These are phyloP conservation scores for Coriaria nepalensis DNA, from an alignment of 306 rosid genomes.

Conservation along the genomic window DNA sequence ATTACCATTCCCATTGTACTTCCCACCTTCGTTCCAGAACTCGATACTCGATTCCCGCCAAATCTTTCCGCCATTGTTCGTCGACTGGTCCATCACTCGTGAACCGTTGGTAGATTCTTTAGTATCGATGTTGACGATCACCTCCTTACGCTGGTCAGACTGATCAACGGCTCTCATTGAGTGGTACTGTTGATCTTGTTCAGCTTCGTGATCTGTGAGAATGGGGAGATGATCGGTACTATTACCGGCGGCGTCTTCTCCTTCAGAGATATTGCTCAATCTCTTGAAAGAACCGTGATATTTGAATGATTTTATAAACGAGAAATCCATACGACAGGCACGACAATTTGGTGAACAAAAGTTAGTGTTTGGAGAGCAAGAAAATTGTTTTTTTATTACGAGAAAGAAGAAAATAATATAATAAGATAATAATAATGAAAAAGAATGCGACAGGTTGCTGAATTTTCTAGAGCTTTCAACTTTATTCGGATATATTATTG, in stretches of 20 bases:
- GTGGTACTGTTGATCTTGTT: not conserved
- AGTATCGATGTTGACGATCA: conserved; percentile 49
- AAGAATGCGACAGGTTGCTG: too few relatives aligned
- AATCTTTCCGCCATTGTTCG: conserved; percentile 8
- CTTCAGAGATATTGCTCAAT: conserved; percentile 19
- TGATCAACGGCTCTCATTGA: conserved; percentile 11
- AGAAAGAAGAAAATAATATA: too few relatives aligned
- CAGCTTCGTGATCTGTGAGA: conserved; percentile 25
- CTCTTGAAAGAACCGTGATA: conserved; percentile 30
- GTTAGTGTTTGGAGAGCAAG: too few relatives aligned
- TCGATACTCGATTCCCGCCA: conserved; percentile 53
- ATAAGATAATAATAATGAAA: too few relatives aligned
- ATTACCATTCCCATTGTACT: not conserved
- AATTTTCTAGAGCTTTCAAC: too few relatives aligned
- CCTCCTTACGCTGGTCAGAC: conserved; percentile 17
- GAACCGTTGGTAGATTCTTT: conserved; percentile 6
- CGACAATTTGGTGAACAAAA: too few relatives aligned
- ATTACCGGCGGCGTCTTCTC: conserved; percentile 3
- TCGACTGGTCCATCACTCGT: not conserved
- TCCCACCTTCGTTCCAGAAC: conserved; percentile 24
- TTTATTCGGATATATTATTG: too few relatives aligned
- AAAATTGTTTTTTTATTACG: too few relatives aligned
- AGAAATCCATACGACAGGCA: conserved; percentile 38
- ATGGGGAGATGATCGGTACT: conserved; percentile 48
- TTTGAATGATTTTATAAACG: conserved; percentile 48